These are phyloP conservation scores for Rubroboletus pulcherrimus DNA, from an alignment of 768 basidiomycete species.

Conservation along the genomic window DNA sequence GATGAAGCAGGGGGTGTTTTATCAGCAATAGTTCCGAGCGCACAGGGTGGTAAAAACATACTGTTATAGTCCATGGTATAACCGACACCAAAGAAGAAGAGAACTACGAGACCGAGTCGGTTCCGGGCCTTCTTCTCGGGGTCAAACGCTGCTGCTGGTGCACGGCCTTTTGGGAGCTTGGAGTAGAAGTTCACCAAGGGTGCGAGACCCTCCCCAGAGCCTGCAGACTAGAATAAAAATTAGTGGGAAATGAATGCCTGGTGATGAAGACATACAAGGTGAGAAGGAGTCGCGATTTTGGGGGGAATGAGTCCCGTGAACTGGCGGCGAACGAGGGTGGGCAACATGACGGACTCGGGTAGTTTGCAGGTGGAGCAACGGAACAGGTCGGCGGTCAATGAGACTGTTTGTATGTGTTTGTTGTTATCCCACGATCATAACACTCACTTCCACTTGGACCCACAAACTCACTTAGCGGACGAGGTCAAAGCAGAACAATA, in stretches of 20 bases:
- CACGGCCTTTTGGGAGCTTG: constrained; percentile 88
- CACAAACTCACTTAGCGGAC: background rate
- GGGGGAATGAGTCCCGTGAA: constrained; percentile 86
- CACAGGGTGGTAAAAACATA: constrained; percentile 40
- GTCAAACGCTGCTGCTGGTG: constrained; percentile 57
- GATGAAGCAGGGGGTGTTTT: constrained; percentile 4
- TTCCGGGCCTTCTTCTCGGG: constrained; percentile 75
- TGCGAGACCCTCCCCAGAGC: constrained; percentile 73
- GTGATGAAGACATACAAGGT: constrained; percentile 52
- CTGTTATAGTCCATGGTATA: constrained; percentile 91
- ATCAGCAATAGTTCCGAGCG: constrained; percentile 7
- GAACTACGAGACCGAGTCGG: constrained; percentile 56
- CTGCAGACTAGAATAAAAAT: constrained; percentile 57
- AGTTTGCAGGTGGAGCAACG: constrained; percentile 5
- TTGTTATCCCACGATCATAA: constrained; percentile 16
- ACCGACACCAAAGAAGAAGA: constrained; percentile 53
- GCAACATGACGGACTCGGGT: constrained; percentile 56
- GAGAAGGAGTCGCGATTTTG: constrained; percentile 89
- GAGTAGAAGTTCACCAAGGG: constrained; percentile 95
- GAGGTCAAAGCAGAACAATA: constrained; percentile 14
- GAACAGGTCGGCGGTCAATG: constrained; percentile 16
- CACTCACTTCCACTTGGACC: constrained; percentile 4
- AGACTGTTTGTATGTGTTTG: constrained; percentile 18
- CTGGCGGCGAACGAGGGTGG: constrained; percentile 80
- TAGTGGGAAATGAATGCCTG: background rate